These are phyloP conservation scores for Trichoderma atrobrunneum DNA, from an alignment of 2,329 filamentous ascomycete genomes.

Conservation along the genomic window DNA sequence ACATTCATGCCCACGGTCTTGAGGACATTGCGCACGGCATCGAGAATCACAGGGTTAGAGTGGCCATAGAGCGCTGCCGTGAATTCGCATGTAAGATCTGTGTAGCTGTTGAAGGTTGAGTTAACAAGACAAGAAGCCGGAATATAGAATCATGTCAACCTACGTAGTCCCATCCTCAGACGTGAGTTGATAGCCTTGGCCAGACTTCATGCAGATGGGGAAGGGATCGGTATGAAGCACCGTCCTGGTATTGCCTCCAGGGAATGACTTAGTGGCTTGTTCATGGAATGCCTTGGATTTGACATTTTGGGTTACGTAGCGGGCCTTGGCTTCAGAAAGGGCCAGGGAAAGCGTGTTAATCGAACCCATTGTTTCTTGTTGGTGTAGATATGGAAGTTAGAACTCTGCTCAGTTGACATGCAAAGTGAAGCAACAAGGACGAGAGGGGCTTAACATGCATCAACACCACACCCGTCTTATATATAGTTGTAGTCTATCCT, in stretches of 20 bases:
- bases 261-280: slow-evolving; percentile 36
- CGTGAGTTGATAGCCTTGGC: slow-evolving; percentile 35
- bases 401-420: neutral
- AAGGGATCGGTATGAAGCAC: slow-evolving; percentile 45
- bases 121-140: neutral
- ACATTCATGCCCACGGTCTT: slow-evolving; percentile 51
- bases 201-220: slow-evolving; percentile 41
- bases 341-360: slow-evolving; percentile 23
- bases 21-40: slow-evolving; percentile 46
- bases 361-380: neutral
- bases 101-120: slow-evolving; percentile 40
- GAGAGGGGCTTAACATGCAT: neutral
- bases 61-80: slow-evolving; percentile 66
- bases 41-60: slow-evolving; percentile 53
- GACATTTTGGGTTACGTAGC: slow-evolving; percentile 38
- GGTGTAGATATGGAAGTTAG: neutral
- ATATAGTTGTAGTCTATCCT: neutral
- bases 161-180: slow-evolving; percentile 42
- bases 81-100: slow-evolving; percentile 62
- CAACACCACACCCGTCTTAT: neutral
- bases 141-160: neutral
- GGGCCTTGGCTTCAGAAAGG: slow-evolving; percentile 33
- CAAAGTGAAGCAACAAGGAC: neutral
- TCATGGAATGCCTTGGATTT: slow-evolving; percentile 39
- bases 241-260: slow-evolving; percentile 48